A percentile compares a stretch with the other conserved stretches of the same genome.
Evolutionary conservation across 2,329 filamentous ascomycete species (phyloP).

Genomic region (Cryphonectria nitschkei): DNA sequence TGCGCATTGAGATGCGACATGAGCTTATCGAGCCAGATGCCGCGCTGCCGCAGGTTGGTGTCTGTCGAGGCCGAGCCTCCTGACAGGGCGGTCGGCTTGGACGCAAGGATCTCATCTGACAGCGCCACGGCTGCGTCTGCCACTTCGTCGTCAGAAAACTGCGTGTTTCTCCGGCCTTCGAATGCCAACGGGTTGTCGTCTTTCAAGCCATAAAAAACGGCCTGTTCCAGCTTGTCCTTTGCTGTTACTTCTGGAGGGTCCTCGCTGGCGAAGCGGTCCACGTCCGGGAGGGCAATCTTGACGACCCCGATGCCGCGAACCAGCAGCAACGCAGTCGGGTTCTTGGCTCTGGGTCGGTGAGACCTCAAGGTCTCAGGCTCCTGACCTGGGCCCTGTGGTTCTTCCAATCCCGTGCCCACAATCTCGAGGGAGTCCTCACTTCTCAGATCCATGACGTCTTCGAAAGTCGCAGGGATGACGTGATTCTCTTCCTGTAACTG

Average conservation of each 20-base stretch:
- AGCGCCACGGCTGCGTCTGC: constrained; percentile 76
- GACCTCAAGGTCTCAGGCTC: constrained; percentile 51
- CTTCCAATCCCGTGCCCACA: constrained; percentile 66
- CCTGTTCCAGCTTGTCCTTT: constrained; percentile 90
- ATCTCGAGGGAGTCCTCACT: constrained; percentile 66
- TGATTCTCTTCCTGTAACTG: constrained; percentile 74
- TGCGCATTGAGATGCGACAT: constrained; percentile 71
- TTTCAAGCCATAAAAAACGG: constrained; percentile 86
- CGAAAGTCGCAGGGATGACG: constrained; percentile 69
- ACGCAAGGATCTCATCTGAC: constrained; percentile 81
- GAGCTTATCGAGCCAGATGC: constrained; percentile 74
- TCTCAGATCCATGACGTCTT: constrained; percentile 84
- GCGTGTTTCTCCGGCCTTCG: constrained; percentile 65
- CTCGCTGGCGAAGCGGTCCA: constrained; percentile 63
- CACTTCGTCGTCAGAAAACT: constrained; percentile 72
- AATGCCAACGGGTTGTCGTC: constrained; percentile 89
- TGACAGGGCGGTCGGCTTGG: constrained; percentile 74
- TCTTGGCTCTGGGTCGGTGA: constrained; percentile 61
- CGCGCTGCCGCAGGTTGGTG: constrained; percentile 75
- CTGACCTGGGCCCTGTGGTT: constrained; percentile 46
- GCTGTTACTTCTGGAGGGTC: constrained; percentile 70
- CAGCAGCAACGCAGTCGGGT: constrained; percentile 64
- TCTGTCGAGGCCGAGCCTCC: constrained; percentile 76
- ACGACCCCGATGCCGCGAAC: constrained; percentile 66
- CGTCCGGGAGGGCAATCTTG: constrained; percentile 61